Evolutionary conservation across 139 green algal genomes (phyloP), one percentile per base, ranked within the genome.

Genomic region (Klebsormidium nitens): DNA sequence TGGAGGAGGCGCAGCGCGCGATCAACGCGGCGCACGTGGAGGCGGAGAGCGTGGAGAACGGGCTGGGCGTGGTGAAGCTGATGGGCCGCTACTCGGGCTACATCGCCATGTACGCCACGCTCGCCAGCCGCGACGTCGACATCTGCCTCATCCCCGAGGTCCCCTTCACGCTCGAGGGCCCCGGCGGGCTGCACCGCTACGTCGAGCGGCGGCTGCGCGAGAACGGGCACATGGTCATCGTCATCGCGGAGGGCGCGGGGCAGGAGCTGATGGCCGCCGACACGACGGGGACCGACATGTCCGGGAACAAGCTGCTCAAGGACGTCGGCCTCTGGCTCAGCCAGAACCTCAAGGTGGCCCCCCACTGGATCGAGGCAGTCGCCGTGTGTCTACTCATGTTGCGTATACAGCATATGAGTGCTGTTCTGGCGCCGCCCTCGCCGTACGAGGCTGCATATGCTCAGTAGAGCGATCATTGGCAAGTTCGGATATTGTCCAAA

Each of bases 81-180:
- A 99, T 99, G 94, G 94, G 94, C 2, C 80, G 94, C 5, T 86
- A 95, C 77, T 89, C 83, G 4, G 94, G 94, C 67, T 98, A 97
- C 85, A 97, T 99, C 59, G 88, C 94, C 38, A 87, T 99, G 89
- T 86, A 96, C 75, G 87, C 87, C 8, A 95, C 89, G 50, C 89
- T 97, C 84, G 88, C 91, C 6, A 91, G 84, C 46, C 87, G 81
- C 5, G 63, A 82, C 31, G 81, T 85, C 11, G 91, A 97, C 69
- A 79, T 86, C 5, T 94, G 86, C 73, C 81, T 98, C 35, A 98
- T 97, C 59, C 93, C 93, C 4, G 92, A 98, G 82, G 87, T 96
- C 34, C 73, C 64, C 11, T 97, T 97, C 78, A 75, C 74, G n/a
- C 40, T 96, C 36, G 50, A 92, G 26, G 92, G 92, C n/a, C 58